A percentile compares a stretch with the other conserved stretches of the same genome.
Evolutionary conservation across 352 stramenopile species (phyloP).

Genomic region (Elongisporangium prolatum): DNA sequence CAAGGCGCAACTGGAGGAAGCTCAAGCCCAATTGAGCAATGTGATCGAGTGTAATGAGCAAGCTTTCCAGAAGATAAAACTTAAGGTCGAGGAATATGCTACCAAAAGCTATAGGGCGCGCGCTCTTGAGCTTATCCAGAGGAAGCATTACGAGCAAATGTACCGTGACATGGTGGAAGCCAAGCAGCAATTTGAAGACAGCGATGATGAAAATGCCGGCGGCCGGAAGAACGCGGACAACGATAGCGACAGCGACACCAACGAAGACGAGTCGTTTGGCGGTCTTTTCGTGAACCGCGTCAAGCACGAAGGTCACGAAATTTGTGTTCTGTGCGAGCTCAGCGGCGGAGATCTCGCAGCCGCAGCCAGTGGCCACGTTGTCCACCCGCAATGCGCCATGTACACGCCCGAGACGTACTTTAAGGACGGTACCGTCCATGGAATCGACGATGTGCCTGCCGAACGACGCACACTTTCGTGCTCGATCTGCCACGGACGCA

Average conservation of each 20-base stretch:
- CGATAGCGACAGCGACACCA: conserved; percentile 29
- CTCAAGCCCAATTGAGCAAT: conserved; percentile 42
- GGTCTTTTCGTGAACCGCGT: conserved; percentile 77
- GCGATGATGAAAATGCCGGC: conserved; percentile 32
- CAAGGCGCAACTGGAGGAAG: conserved; percentile 32
- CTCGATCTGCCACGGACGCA: conserved; percentile 50
- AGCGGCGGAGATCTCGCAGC: conserved; percentile 72
- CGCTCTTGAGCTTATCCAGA: conserved; percentile 44
- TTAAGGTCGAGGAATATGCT: conserved; percentile 42
- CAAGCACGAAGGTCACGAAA: conserved; percentile 62
- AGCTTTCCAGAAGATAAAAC: conserved; percentile 27
- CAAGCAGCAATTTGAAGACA: conserved; percentile 45
- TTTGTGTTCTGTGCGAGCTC: conserved; percentile 69
- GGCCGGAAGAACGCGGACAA: conserved; percentile 16
- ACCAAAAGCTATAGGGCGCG: conserved; percentile 41
- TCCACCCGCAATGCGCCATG: conserved; percentile 78
- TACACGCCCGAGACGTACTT: conserved; percentile 85
- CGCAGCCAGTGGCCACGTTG: conserved; percentile 52
- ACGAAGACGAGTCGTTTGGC: conserved; percentile 56
- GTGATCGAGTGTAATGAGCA: conserved; percentile 39
- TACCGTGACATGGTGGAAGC: conserved; percentile 48
- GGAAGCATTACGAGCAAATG: conserved; percentile 65
- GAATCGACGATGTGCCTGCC: conserved; percentile 45
- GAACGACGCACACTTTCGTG: conserved; percentile 50
- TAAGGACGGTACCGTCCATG: conserved; percentile 58